Conservation (phyloP, 2,329 filamentous ascomycete genomes). For the Aspergillus luchuensis region DNA sequence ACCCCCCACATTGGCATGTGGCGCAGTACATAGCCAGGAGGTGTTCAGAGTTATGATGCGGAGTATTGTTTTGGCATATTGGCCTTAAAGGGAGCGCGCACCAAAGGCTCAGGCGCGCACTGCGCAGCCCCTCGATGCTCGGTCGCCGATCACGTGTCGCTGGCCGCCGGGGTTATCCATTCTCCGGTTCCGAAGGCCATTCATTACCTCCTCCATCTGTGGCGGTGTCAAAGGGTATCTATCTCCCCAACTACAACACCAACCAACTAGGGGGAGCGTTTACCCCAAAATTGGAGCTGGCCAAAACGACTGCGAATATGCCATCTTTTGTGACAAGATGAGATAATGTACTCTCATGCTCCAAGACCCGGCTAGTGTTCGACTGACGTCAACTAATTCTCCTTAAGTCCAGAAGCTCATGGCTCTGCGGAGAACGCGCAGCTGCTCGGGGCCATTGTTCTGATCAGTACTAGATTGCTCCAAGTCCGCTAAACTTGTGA, state of each 20-base stretch:
- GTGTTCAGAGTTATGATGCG: neutral
- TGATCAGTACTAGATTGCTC: neutral
- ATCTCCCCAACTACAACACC: neutral
- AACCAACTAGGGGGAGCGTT: too few species aligned
- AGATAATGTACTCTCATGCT: too few species aligned
- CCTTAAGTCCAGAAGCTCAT: too few species aligned
- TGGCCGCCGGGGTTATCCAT: neutral
- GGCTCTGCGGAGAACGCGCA: too few species aligned
- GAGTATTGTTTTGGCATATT: neutral
- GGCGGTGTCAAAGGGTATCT: neutral
- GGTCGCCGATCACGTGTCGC: neutral
- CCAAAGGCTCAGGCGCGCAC: neutral
- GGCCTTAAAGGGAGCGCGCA: neutral
- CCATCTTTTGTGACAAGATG: too few species aligned
- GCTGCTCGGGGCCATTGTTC: too few species aligned
- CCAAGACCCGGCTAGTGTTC: too few species aligned
- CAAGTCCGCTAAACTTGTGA: neutral
- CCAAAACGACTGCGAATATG: neutral
- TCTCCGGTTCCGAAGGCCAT: neutral
- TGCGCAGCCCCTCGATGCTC: neutral
- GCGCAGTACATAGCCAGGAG: neutral
- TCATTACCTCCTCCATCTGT: neutral
- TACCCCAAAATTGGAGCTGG: neutral
- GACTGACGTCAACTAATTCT: too few species aligned
- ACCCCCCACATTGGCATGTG: constrained; percentile 1